A percentile compares a stretch with the other conserved stretches of the same genome.
Evolutionary conservation across 805 yeast genomes (phyloP).

Genomic region (Lachancea kluyveri): DNA sequence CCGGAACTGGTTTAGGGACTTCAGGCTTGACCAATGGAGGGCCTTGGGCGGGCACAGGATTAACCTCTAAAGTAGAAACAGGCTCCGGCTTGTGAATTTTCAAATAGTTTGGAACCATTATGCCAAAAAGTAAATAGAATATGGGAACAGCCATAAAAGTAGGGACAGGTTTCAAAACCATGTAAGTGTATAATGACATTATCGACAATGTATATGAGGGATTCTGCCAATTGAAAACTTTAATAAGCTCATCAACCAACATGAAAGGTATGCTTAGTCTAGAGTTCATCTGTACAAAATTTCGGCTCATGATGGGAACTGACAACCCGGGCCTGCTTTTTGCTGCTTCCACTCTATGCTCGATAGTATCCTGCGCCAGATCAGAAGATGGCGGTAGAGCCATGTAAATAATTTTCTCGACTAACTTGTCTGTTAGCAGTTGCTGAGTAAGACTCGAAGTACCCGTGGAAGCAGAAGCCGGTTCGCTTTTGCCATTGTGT

Average conservation of each 20-base stretch:
- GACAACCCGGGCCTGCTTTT: slow-evolving; percentile 62
- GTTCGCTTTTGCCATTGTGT: slow-evolving; percentile 1
- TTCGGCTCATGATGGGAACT: slow-evolving; percentile 62
- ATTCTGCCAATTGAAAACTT: slow-evolving; percentile 57
- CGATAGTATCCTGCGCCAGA: slow-evolving; percentile 37
- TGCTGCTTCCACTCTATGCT: slow-evolving; percentile 53
- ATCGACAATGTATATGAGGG: slow-evolving; percentile 57
- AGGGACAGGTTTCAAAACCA: slow-evolving; percentile 55
- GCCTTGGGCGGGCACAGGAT: slow-evolving; percentile 45
- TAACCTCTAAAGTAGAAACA: slow-evolving; percentile 26
- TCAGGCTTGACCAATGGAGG: slow-evolving; percentile 44
- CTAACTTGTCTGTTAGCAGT: slow-evolving; percentile 56
- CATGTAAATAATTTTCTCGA: slow-evolving; percentile 66
- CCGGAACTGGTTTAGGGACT: slow-evolving; percentile 67
- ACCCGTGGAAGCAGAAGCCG: slow-evolving; percentile 2
- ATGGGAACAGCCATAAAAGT: slow-evolving; percentile 49
- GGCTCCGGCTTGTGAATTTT: slow-evolving; percentile 58
- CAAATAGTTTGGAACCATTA: slow-evolving; percentile 64
- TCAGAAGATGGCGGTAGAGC: slow-evolving; percentile 61
- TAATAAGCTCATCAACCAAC: slow-evolving; percentile 48
- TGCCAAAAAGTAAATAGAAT: slow-evolving; percentile 43
- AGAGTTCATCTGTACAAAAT: slow-evolving; percentile 56
- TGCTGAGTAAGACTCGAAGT: slow-evolving; percentile 19
- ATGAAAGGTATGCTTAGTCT: slow-evolving; percentile 58
- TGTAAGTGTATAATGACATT: slow-evolving; percentile 42